Conservation (phyloP, 2,329 filamentous ascomycete species). For the Chaetoscypha palmicola region DNA sequence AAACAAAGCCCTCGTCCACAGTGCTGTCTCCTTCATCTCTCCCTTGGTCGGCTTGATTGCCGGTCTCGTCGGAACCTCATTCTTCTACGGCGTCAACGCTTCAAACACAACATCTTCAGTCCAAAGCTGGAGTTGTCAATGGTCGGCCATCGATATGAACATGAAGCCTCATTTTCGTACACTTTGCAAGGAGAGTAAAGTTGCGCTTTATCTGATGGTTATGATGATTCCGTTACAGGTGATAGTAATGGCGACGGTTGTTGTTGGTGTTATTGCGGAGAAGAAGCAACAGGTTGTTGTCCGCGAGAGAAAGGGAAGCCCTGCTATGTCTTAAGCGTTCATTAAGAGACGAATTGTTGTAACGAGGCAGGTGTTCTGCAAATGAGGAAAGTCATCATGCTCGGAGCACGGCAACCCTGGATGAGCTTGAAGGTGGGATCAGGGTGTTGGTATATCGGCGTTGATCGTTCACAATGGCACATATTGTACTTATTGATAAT, state of each 20-base stretch:
- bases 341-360: too few relatives aligned
- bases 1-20: conserved; percentile 25
- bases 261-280: conserved; percentile 39
- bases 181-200: conserved; percentile 50
- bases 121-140: conserved; percentile 57
- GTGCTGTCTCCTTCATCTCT: conserved; percentile 29
- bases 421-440: too few relatives aligned
- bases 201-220: conserved; percentile 46
- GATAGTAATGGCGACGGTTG: conserved; percentile 40
- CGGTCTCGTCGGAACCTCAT: conserved; percentile 45
- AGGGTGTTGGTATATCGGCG: too few relatives aligned
- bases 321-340: conserved; percentile 27
- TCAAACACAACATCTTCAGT: conserved; percentile 47
- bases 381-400: too few relatives aligned
- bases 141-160: conserved; percentile 46
- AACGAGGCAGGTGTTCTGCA: too few relatives aligned
- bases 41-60: conserved; percentile 39
- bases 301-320: conserved; percentile 28
- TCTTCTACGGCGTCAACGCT: conserved; percentile 51
- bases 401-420: too few relatives aligned
- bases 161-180: conserved; percentile 47
- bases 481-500: too few relatives aligned
- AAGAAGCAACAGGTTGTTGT: conserved; percentile 33
- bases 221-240: conserved; percentile 51
- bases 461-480: too few relatives aligned